Evolutionary conservation across 2,329 filamentous ascomycete genomes (phyloP), one percentile per base, ranked within the genome.

Genomic region (Colletotrichum eremochloae): DNA sequence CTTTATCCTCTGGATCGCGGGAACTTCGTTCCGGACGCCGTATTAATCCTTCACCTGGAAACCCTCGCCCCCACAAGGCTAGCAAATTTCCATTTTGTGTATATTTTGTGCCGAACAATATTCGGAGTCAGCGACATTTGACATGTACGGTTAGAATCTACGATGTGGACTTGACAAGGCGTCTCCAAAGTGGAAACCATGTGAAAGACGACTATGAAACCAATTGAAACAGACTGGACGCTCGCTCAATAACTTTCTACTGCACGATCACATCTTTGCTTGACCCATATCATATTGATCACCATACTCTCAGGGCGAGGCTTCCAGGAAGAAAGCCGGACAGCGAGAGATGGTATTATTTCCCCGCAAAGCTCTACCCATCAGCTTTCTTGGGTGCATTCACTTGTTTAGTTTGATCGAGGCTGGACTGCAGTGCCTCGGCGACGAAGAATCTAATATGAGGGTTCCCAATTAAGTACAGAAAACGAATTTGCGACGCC

Each of bases 341-440:
- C 8, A 36, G 3, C 18, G 29, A 5, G 14, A 24, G 20, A 14
- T 48, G 12, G 75, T 72, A 79, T 67, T 44, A 78, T 75, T 64
- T 82, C 79, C 57, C 81, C 79, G 36, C 75, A 78, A 62, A 80
- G 79, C n/a, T 77, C 73, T 29, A 83, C 67, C 56, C 79, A 76
- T 31, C 74, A 78, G 31, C 82, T 75, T 31, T 82, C 76, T 12
- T 24, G 24, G 24, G 24, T 24, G 24, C 24, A 24, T 24, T 24
- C 24, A 24, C 24, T 24, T 24, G 24, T 24, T 24, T 24, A 24
- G 24, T 24, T 24, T 24, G 24, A 24, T 24, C 24, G 24, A 24
- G 24, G 24, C 24, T 24, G 24, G 24, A 24, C 24, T 24, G 24
- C 24, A 24, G 24, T 24, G 24, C 24, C 24, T 24, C 24, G 24